Base-by-base conservation (phyloP, 225 moss, liverwort and hornwort species). In the Anthoceros angustus region DNA sequence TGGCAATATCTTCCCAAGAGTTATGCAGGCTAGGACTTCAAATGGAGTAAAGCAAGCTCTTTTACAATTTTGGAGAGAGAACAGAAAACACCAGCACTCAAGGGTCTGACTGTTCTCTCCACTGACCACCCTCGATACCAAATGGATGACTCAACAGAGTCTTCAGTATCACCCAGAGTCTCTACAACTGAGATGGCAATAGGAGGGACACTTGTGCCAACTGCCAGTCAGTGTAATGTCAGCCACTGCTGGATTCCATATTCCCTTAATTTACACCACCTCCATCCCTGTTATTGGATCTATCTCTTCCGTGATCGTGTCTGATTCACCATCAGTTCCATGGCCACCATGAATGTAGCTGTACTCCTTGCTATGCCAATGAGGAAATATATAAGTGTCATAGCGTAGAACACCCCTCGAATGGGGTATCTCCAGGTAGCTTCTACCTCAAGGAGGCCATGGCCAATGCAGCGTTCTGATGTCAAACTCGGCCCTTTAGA, bases 191-290 rank as follows among this genome's bases (percentile, higher is more conserved):
- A 55, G 14, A 55, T 55, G 14, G 55, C 55, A 20, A 55, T 55
- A n/a, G 55, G 55, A 15, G 55, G 55, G 23, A 55, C 14, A 55
- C 55, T 55, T 55, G 55, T 55, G 55, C 55, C 55, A 23, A 55
- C 55, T 23, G 55, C 55, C 7, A 55, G 55, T n/a, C 23, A 55
- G 23, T 2, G 55, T 55, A 23, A 55, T 55, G 23, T 55, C 55
- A 9, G 55, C 55, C 55, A 55, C 55, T 15, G 55, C 23, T 0
- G 55, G 6, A 15, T 55, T 55, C 55, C 55, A 55, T 55, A 55
- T 55, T n/a, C 55, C 14, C 6, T 15, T 23, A 5, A 18, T 23
- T n/a, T 55, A 3, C 7, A 55, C 55, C 8, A 18, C 18, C 18
- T 55, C 55, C n/a, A 55, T 5, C 55, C 55, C 55, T 55, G 55